Conservation (phyloP, 1,284 basidiomycete species). For the Clitocybe nebularis region DNA sequence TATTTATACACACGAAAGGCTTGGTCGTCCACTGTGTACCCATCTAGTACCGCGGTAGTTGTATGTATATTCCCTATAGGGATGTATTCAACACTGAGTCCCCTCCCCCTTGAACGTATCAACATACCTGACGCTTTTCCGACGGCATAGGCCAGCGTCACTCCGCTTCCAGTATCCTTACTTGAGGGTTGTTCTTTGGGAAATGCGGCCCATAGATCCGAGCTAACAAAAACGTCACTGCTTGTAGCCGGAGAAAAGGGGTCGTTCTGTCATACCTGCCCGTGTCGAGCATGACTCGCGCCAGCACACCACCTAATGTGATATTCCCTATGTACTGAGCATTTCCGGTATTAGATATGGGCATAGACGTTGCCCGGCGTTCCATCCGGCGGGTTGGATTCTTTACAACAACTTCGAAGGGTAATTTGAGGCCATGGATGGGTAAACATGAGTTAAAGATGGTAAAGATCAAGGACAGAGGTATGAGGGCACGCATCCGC, state of each 20-base stretch:
- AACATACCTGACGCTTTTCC: constrained; percentile 57
- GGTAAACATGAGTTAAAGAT: constrained; percentile 26
- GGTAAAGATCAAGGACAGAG: constrained; percentile 42
- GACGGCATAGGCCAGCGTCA: constrained; percentile 63
- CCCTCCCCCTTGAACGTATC: not conserved
- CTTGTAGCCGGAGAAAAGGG: not conserved
- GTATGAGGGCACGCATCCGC: constrained; percentile 44
- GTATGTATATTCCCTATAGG: constrained; percentile 54
- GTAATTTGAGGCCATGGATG: constrained; percentile 42
- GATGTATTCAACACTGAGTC: not conserved
- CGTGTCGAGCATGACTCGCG: constrained; percentile 56
- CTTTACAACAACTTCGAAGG: constrained; percentile 27
- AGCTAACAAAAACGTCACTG: constrained; percentile 31
- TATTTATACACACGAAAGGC: constrained; percentile 55
- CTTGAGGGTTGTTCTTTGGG: constrained; percentile 42
- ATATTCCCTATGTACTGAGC: constrained; percentile 58
- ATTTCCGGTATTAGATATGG: constrained; percentile 58
- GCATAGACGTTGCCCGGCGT: constrained; percentile 30
- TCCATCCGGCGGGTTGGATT: constrained; percentile 15
- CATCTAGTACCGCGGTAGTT: constrained; percentile 52
- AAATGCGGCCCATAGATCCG: constrained; percentile 63
- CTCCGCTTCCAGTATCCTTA: constrained; percentile 51
- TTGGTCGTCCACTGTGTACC: constrained; percentile 58
- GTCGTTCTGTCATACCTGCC: constrained; percentile 41
- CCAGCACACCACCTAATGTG: constrained; percentile 44